These are phyloP conservation scores for Testicularia cyperi DNA, from an alignment of 1,284 basidiomycete species.

Conservation along the genomic window DNA sequence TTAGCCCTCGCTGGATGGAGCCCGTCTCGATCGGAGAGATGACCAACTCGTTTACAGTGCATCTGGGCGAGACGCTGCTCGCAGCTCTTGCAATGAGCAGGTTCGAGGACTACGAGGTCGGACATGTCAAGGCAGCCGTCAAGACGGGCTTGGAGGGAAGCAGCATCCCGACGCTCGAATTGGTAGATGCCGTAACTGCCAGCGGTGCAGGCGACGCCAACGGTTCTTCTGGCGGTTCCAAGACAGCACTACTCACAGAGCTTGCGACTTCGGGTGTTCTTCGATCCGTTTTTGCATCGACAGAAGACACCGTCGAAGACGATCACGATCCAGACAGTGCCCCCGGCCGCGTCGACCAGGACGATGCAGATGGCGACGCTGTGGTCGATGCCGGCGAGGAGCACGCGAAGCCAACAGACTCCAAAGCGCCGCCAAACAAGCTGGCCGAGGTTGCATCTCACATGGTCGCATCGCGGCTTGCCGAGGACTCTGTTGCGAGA, in stretches of 20 bases:
- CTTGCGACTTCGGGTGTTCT: background rate
- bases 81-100: slow-evolving; percentile 80
- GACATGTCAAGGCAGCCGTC: slow-evolving; percentile 9
- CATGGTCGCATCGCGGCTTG: too few species aligned
- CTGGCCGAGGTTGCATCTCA: too few species aligned
- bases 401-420: too few species aligned
- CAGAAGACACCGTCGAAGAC: too few species aligned
- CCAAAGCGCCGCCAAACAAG: too few species aligned
- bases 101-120: slow-evolving; percentile 72
- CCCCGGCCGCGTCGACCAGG: too few species aligned
- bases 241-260: background rate
- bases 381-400: too few species aligned
- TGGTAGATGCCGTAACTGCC: background rate
- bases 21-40: slow-evolving; percentile 88
- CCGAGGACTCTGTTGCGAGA: background rate
- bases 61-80: slow-evolving; percentile 83
- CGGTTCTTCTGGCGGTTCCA: background rate
- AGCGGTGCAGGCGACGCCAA: background rate
- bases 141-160: background rate
- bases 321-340: too few species aligned
- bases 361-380: too few species aligned
- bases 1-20: slow-evolving; percentile 73
- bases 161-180: slow-evolving; percentile 11
- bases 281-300: too few species aligned
- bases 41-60: slow-evolving; percentile 89